Percentiles rank a stretch among this genome's conserved stretches.
These are phyloP conservation scores for Talaromyces sp. DNA, from an alignment of 2,329 filamentous ascomycete genomes.

Conservation along the genomic window DNA sequence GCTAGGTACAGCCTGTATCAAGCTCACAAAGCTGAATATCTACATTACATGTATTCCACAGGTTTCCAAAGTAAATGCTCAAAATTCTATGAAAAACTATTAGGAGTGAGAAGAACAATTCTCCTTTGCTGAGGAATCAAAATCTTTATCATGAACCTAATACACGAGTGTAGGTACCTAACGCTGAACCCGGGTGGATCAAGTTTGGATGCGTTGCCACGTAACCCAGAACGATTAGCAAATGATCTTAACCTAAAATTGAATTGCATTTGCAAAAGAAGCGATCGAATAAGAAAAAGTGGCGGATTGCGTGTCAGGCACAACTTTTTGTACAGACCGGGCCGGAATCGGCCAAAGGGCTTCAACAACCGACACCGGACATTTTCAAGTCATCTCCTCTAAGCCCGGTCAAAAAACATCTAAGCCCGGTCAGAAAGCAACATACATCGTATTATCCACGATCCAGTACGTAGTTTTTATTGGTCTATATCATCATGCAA, in stretches of 20 bases:
- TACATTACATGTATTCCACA: not conserved
- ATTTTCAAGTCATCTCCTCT: not conserved
- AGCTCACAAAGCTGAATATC: not conserved
- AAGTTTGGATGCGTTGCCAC: not conserved
- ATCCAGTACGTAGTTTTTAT: not conserved
- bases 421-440: not conserved
- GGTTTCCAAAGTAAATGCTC: not conserved
- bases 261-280: not conserved
- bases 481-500: not conserved
- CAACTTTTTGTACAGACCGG: not conserved
- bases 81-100: not conserved
- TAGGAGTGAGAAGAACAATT: not conserved
- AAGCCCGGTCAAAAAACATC: not conserved
- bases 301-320: not conserved
- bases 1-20: not conserved
- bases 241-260: not conserved
- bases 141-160: not conserved
- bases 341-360: not conserved
- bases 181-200: not conserved
- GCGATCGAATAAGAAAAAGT: not conserved
- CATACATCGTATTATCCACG: not conserved
- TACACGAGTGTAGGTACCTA: not conserved
- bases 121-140: not conserved
- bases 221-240: not conserved
- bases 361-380: not conserved